Conservation (phyloP, 1,139 yeast genomes). For the Scheffersomyces segobiensis region DNA sequence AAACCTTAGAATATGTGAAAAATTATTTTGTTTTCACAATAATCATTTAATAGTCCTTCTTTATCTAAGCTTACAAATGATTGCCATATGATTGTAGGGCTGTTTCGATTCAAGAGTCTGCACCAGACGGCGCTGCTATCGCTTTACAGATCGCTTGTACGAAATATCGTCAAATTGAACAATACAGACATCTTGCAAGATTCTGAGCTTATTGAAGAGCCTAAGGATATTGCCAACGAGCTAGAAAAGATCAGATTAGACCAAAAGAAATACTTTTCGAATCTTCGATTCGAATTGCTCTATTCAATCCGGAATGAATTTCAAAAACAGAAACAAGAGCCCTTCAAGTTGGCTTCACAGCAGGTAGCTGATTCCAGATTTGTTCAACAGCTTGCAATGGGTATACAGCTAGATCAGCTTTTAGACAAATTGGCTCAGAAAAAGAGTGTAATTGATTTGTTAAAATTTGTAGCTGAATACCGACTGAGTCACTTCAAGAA, state of each 20-base stretch:
- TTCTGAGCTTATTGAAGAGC: neutral
- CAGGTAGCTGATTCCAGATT: neutral
- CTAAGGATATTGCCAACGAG: neutral
- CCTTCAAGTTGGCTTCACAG: neutral
- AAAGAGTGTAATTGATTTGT: neutral
- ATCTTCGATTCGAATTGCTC: slow-evolving; percentile 17
- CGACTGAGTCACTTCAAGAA: slow-evolving; percentile 13
- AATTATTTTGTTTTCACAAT: neutral
- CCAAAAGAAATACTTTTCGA: slow-evolving; percentile 8
- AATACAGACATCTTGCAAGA: neutral
- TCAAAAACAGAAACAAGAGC: neutral
- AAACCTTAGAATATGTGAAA: neutral
- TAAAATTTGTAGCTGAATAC: slow-evolving; percentile 5
- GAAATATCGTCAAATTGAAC: slow-evolving; percentile 6
- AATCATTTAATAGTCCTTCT: slow-evolving; percentile 1
- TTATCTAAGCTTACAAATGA: neutral
- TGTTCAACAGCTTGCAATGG: neutral
- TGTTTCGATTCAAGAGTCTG: neutral
- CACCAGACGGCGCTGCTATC: slow-evolving; percentile 9
- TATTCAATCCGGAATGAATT: slow-evolving; percentile 20
- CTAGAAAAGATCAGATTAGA: slow-evolving; percentile 9
- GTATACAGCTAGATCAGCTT: neutral
- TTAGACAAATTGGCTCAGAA: neutral
- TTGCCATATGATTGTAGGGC: neutral
- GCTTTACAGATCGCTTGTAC: slow-evolving; percentile 21